Conservation (phyloP, 176 grass and related monocot species). For the Triticum timopheevii region DNA sequence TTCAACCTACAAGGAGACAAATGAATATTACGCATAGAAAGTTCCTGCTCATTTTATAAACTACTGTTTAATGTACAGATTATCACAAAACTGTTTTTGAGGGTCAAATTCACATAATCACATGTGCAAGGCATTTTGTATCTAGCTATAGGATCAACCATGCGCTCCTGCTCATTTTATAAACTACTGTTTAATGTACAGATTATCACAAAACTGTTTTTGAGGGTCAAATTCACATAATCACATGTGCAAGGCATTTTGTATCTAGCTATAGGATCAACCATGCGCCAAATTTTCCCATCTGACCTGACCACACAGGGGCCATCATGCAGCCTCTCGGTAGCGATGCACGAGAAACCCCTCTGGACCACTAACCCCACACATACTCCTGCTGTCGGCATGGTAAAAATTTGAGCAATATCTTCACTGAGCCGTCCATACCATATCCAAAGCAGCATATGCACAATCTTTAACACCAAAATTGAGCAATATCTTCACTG, state of each 20-base stretch:
- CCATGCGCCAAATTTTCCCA: background rate
- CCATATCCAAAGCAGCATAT: background rate
- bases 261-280: background rate
- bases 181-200: background rate
- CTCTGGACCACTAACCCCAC: background rate
- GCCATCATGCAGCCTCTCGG: slow-evolving; percentile 3
- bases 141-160: background rate
- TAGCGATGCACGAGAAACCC: background rate
- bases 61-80: background rate
- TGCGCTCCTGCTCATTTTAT: background rate
- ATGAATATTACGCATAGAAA: slow-evolving; percentile 10
- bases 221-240: background rate
- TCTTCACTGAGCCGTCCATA: slow-evolving; percentile 3
- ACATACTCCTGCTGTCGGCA: background rate
- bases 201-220: background rate
- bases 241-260: background rate
- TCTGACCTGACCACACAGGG: background rate
- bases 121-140: background rate
- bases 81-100: background rate
- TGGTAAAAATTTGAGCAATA: background rate
- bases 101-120: background rate
- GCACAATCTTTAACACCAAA: background rate
- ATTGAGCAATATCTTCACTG: background rate
- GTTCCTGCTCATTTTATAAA: background rate
- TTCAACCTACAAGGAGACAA: slow-evolving; percentile 63